phyloP scores from a whole-genome alignment of 2,329 filamentous ascomycete species.

The Alternaria incomplexa region DNA sequence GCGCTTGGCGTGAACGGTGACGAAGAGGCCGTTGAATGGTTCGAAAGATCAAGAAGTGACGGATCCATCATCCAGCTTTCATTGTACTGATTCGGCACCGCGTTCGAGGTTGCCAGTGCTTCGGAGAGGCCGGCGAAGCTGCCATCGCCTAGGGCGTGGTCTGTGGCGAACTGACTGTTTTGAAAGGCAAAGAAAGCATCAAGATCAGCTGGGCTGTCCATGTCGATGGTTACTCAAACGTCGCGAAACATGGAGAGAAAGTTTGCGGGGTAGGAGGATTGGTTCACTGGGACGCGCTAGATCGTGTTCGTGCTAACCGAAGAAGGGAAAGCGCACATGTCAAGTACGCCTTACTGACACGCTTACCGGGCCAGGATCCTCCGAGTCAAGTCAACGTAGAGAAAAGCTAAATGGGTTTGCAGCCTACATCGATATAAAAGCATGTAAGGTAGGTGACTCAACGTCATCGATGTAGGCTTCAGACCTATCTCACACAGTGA shows the following conservation, averaged over 20 bases:
- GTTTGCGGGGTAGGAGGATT: not conserved
- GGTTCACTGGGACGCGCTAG: not conserved
- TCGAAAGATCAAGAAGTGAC: slow-evolving; percentile 5
- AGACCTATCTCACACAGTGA: no score
- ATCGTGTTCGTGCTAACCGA: not conserved
- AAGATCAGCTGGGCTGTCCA: not conserved
- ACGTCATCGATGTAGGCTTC: no score
- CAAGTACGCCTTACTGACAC: slow-evolving; percentile 13
- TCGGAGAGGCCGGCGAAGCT: slow-evolving; percentile 10
- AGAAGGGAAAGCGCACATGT: slow-evolving; percentile 12
- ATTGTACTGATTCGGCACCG: not conserved
- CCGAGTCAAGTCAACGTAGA: not conserved
- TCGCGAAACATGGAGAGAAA: not conserved
- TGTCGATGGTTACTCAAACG: not conserved
- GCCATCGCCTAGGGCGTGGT: slow-evolving; percentile 1
- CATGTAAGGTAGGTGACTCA: not conserved
- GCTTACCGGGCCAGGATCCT: not conserved
- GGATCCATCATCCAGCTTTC: slow-evolving; percentile 6
- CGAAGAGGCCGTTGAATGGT: slow-evolving; percentile 18
- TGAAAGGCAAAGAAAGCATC: not conserved
- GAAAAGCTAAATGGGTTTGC: not conserved
- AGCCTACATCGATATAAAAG: not conserved
- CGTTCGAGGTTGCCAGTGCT: not conserved
- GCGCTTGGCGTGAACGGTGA: slow-evolving; percentile 15
- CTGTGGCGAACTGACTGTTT: not conserved